Conservation (phyloP, 805 yeast species). For the Metschnikowia sp. region DNA sequence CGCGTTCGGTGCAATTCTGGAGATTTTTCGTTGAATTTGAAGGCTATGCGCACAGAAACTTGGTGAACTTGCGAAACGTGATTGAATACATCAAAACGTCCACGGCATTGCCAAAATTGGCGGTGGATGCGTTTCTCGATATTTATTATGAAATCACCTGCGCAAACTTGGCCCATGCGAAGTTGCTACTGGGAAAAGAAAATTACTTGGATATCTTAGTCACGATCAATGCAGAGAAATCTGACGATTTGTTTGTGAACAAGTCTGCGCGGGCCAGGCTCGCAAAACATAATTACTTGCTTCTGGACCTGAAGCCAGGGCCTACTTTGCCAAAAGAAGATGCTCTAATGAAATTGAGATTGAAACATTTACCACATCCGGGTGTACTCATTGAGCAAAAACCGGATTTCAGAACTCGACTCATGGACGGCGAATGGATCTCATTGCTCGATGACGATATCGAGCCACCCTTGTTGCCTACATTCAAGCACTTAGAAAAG, state of each 20-base stretch:
- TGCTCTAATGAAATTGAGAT: constrained; percentile 17
- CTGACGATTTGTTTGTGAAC: constrained; percentile 28
- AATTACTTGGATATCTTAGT: constrained; percentile 14
- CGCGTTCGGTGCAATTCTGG: constrained; percentile 53
- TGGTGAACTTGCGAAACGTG: constrained; percentile 42
- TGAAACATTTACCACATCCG: constrained; percentile 31
- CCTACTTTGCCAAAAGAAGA: constrained; percentile 17
- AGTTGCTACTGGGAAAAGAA: constrained; percentile 14
- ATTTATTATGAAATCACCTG: constrained; percentile 21
- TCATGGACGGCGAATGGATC: constrained; percentile 20
- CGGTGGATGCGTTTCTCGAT: constrained; percentile 43
- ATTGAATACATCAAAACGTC: constrained; percentile 42
- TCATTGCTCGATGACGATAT: constrained; percentile 20
- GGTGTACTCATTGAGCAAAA: constrained; percentile 30
- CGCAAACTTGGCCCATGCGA: constrained; percentile 21
- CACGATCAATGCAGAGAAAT: constrained; percentile 20
- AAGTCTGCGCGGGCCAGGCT: constrained; percentile 22
- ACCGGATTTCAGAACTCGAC: constrained; percentile 34
- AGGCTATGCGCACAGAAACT: constrained; percentile 37
- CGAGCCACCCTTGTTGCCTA: constrained; percentile 43
- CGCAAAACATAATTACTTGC: constrained; percentile 19
- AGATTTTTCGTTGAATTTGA: constrained; percentile 53
- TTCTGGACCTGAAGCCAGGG: constrained; percentile 5
- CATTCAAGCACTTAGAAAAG: constrained; percentile 62
- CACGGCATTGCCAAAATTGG: constrained; percentile 46